Conservation (phyloP, 1,284 basidiomycete species). For the Trametes polyzona region DNA sequence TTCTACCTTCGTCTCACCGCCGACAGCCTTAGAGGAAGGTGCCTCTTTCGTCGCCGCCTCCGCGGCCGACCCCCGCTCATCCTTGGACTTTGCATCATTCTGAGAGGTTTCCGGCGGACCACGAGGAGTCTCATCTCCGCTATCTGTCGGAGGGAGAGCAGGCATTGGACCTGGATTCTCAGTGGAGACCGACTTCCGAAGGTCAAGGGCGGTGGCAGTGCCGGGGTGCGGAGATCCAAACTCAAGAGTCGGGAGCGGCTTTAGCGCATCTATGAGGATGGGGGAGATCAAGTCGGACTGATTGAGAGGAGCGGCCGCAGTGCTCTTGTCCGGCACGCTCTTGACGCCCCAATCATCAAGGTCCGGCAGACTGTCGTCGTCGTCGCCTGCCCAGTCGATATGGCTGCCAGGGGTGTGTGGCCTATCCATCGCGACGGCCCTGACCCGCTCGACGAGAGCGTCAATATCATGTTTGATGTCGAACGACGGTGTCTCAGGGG, state of each 20-base stretch:
- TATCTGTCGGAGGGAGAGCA: not conserved
- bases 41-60: not conserved
- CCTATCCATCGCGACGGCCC: conserved; percentile 71
- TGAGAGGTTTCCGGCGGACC: not conserved
- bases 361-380: conserved; percentile 80
- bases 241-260: conserved; percentile 57
- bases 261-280: conserved; percentile 66
- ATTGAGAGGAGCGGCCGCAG: not conserved
- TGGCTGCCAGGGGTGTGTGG: conserved; percentile 76
- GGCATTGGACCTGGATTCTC: not conserved
- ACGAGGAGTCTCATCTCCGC: conserved; percentile 14
- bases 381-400: conserved; percentile 84
- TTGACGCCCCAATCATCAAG: conserved; percentile 80
- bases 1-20: conserved; percentile 1
- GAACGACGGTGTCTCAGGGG: conserved; percentile 40
- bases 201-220: conserved; percentile 25
- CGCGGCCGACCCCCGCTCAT: not conserved
- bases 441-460: conserved; percentile 70
- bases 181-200: conserved; percentile 23
- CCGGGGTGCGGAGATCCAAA: conserved; percentile 24
- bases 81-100: not conserved
- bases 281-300: conserved; percentile 56
- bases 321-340: conserved; percentile 31
- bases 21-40: not conserved
- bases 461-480: conserved; percentile 66